Evolutionary conservation across 257 asterid genomes (phyloP).

Genomic region (Oldenlandia corymbosa): DNA sequence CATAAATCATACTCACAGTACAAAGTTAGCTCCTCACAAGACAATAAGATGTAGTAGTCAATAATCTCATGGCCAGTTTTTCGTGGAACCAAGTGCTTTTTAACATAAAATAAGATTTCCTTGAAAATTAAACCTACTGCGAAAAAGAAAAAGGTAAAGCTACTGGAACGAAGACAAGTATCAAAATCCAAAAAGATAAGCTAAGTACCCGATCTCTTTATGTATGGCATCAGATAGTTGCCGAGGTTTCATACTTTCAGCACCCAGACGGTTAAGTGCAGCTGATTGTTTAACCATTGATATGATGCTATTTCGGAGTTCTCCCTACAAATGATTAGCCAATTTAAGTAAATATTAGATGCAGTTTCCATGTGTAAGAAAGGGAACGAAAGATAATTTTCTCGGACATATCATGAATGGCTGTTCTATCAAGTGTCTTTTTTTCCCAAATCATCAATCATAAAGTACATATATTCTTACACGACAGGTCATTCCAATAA

Average conservation of each 20-base stretch:
- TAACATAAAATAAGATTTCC: too few species aligned
- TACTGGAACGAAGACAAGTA: not conserved
- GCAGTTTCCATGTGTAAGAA: not conserved
- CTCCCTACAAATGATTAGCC: conserved; percentile 42
- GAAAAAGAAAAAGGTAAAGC: not conserved
- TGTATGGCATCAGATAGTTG: conserved; percentile 96
- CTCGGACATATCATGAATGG: not conserved
- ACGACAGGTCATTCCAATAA: not conserved
- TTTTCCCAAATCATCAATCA: not conserved
- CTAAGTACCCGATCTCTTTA: conserved; percentile 78
- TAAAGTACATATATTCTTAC: too few species aligned
- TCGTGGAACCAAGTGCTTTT: not conserved
- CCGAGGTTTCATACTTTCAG: conserved; percentile 78
- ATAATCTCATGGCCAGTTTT: not conserved
- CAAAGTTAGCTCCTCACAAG: not conserved
- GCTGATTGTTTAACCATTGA: conserved; percentile 68
- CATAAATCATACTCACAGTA: not conserved
- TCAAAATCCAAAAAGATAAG: not conserved
- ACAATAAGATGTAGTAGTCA: not conserved
- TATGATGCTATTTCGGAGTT: conserved; percentile 52
- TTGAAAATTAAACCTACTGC: too few species aligned
- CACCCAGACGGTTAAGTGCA: conserved; percentile 69
- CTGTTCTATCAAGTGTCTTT: not conserved
- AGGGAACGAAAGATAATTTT: not conserved
- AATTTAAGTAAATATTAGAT: not conserved